phyloP scores from a whole-genome alignment of 1,139 yeast genomes.

The Magnusiomyces suaveolens region DNA sequence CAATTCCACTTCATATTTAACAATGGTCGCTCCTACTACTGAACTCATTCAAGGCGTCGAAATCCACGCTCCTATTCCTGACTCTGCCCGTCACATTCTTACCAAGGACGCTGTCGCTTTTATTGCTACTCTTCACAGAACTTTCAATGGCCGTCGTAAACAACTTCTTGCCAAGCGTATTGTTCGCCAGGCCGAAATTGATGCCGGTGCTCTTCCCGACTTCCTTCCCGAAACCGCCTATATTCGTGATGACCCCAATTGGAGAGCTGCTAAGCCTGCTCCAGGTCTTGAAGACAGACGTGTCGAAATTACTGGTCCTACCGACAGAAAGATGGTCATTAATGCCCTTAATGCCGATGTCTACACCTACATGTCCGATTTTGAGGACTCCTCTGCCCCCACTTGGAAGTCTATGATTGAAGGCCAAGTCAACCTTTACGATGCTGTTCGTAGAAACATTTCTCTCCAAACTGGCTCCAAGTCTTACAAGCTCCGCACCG shows the following conservation, averaged over 20 bases:
- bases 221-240: constrained; percentile 61
- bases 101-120: constrained; percentile 60
- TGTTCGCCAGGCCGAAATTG: constrained; percentile 50
- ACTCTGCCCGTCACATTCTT: constrained; percentile 48
- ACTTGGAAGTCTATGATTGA: constrained; percentile 82
- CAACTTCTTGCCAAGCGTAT: constrained; percentile 51
- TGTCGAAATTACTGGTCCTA: constrained; percentile 43
- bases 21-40: constrained; percentile 30
- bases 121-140: constrained; percentile 61
- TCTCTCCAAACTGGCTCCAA: constrained; percentile 48
- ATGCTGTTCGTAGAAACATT: constrained; percentile 67
- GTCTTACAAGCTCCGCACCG: constrained; percentile 44
- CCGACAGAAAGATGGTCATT: constrained; percentile 86
- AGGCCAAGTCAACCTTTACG: constrained; percentile 89
- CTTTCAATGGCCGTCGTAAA: constrained; percentile 52
- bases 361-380: constrained; percentile 90
- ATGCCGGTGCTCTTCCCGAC: constrained; percentile 56
- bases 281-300: constrained; percentile 69
- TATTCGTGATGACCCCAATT: constrained; percentile 62
- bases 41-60: constrained; percentile 48
- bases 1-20: too few relatives aligned
- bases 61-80: constrained; percentile 54
- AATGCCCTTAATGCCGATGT: constrained; percentile 86
- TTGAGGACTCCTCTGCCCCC: constrained; percentile 91
- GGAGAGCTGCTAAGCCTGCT: constrained; percentile 74